These are phyloP conservation scores for Hortiboletus flavorubellus DNA, from an alignment of 768 basidiomycete genomes.

Conservation along the genomic window DNA sequence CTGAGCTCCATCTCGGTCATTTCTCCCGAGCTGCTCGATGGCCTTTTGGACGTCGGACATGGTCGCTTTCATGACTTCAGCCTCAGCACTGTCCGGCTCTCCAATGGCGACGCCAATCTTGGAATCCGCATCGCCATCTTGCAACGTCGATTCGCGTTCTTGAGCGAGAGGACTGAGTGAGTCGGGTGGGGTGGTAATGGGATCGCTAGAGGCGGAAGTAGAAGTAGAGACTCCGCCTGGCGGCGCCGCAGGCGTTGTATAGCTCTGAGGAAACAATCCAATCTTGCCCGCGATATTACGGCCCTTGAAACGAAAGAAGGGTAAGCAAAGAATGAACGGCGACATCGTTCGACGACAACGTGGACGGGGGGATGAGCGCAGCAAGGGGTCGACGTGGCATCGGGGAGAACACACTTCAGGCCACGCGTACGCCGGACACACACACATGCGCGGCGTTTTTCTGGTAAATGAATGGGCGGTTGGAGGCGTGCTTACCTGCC, in stretches of 20 bases:
- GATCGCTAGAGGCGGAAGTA: slow-evolving; percentile 22
- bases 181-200: slow-evolving; percentile 19
- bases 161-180: slow-evolving; percentile 46
- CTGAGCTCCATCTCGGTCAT: slow-evolving; percentile 53
- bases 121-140: slow-evolving; percentile 20
- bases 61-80: slow-evolving; percentile 78
- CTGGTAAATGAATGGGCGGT: slow-evolving; percentile 6
- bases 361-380: slow-evolving; percentile 9
- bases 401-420: not conserved
- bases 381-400: slow-evolving; percentile 7
- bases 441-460: slow-evolving; percentile 1
- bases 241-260: slow-evolving; percentile 66
- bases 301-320: slow-evolving; percentile 49
- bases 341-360: slow-evolving; percentile 22
- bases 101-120: slow-evolving; percentile 27
- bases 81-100: slow-evolving; percentile 29
- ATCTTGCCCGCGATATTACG: slow-evolving; percentile 74
- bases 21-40: slow-evolving; percentile 77
- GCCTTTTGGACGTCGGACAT: slow-evolving; percentile 89
- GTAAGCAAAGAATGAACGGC: slow-evolving; percentile 25
- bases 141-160: slow-evolving; percentile 41
- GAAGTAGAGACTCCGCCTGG: slow-evolving; percentile 25
- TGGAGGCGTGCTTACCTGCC: slow-evolving; percentile 51
- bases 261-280: slow-evolving; percentile 91
- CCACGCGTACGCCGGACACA: slow-evolving; percentile 4